phyloP scores from a whole-genome alignment of 2,329 filamentous ascomycete genomes.

The Penicillium italicum region DNA sequence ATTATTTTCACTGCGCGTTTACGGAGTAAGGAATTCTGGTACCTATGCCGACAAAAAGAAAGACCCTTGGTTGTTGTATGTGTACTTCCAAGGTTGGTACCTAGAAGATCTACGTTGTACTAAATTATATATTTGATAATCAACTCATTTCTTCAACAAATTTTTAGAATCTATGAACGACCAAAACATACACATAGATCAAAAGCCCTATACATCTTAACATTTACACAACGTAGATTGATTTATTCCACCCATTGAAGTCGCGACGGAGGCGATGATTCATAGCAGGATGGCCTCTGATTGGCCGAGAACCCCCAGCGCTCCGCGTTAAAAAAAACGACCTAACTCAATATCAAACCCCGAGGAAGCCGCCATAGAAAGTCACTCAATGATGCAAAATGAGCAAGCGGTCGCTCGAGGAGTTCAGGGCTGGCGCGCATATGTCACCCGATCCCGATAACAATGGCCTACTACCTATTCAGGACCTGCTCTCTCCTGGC shows the following conservation, averaged over 20 bases:
- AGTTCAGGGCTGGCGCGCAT: conserved; percentile 23
- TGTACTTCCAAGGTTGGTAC: not conserved
- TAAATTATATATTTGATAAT: not conserved
- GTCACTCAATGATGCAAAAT: conserved; percentile 32
- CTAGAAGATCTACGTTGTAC: not conserved
- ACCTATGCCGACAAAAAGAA: not conserved
- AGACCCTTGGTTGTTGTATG: not conserved
- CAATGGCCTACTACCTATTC: conserved; percentile 30
- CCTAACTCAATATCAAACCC: conserved; percentile 2
- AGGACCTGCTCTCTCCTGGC: conserved; percentile 36
- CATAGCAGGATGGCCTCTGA: conserved; percentile 9
- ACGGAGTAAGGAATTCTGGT: too few species aligned
- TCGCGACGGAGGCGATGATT: conserved; percentile 11
- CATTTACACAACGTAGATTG: not conserved
- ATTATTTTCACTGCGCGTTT: too few species aligned
- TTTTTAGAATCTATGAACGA: not conserved
- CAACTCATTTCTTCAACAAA: not conserved
- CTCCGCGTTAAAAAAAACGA: conserved; percentile 11
- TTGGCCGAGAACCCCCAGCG: conserved; percentile 2
- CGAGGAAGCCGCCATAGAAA: not conserved
- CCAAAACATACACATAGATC: not conserved
- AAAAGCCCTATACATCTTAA: not conserved
- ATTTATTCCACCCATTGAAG: not conserved
- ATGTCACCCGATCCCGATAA: conserved; percentile 25
- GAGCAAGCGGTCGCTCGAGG: conserved; percentile 38